These are phyloP conservation scores for Penicillium macrosclerotiorum DNA, from an alignment of 495 filamentous ascomycete genomes.

Conservation along the genomic window DNA sequence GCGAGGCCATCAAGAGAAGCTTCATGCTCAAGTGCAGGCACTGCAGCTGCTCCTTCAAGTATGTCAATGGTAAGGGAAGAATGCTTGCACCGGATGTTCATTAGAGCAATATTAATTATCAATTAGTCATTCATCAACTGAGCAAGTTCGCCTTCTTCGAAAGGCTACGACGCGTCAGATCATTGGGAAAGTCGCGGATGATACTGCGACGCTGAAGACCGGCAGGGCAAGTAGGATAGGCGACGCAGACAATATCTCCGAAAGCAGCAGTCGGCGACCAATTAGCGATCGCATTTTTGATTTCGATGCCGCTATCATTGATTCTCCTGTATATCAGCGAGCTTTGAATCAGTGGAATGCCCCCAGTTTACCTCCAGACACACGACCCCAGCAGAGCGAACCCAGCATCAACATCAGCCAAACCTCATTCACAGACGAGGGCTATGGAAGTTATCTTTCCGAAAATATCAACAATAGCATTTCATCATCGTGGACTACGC, in stretches of 20 bases:
- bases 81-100: background rate
- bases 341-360: slow-evolving; percentile 13
- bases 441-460: slow-evolving; percentile 18
- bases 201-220: slow-evolving; percentile 38
- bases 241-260: slow-evolving; percentile 23
- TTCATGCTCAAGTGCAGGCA: slow-evolving; percentile 40
- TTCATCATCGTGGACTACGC: background rate
- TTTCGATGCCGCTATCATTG: slow-evolving; percentile 30
- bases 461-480: slow-evolving; percentile 4
- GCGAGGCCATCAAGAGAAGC: slow-evolving; percentile 37
- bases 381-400: background rate
- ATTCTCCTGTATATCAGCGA: slow-evolving; percentile 29
- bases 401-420: slow-evolving; percentile 1
- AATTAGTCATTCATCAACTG: slow-evolving; percentile 30
- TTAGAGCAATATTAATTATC: background rate
- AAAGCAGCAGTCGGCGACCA: slow-evolving; percentile 28
- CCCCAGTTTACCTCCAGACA: slow-evolving; percentile 9
- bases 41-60: slow-evolving; percentile 45
- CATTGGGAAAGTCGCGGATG: slow-evolving; percentile 39
- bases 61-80: slow-evolving; percentile 47
- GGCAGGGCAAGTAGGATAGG: slow-evolving; percentile 20
- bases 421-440: slow-evolving; percentile 23
- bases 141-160: slow-evolving; percentile 36
- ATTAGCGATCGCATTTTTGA: slow-evolving; percentile 33
- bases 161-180: slow-evolving; percentile 35